These are phyloP conservation scores for Backusella macrospora DNA, from an alignment of 192 early-diverging fungal genomes.

Conservation along the genomic window DNA sequence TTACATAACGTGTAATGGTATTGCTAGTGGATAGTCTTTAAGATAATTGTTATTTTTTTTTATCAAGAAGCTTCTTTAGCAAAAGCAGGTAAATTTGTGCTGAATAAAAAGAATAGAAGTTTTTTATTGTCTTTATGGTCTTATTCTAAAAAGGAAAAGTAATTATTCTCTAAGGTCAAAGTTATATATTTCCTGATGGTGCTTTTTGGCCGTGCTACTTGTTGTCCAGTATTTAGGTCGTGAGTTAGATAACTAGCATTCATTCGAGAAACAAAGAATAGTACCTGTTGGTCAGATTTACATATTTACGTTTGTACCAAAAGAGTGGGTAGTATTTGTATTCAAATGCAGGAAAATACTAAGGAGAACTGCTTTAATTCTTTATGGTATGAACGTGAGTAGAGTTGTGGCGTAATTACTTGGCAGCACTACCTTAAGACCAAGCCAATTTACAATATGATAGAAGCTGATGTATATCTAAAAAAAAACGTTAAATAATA, in stretches of 20 bases:
- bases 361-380: slow-evolving; percentile 8
- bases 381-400: background rate
- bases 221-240: slow-evolving; percentile 11
- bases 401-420: slow-evolving; percentile 2
- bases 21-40: background rate
- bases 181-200: slow-evolving; percentile 11
- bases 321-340: background rate
- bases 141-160: slow-evolving; percentile 9
- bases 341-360: slow-evolving; percentile 9
- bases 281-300: slow-evolving; percentile 5
- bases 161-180: slow-evolving; percentile 9
- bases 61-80: slow-evolving; percentile 8
- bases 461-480: slow-evolving; percentile 11
- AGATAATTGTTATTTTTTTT: slow-evolving; percentile 1
- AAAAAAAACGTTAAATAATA: slow-evolving; percentile 2
- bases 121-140: slow-evolving; percentile 6
- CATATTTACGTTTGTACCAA: slow-evolving; percentile 6
- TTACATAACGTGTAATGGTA: too few species aligned
- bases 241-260: slow-evolving; percentile 9
- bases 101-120: slow-evolving; percentile 9
- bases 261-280: slow-evolving; percentile 3
- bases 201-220: slow-evolving; percentile 8
- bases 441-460: slow-evolving; percentile 5
- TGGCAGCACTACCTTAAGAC: slow-evolving; percentile 1
- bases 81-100: background rate